Evolutionary conservation across 2,329 filamentous ascomycete genomes (phyloP), one percentile per base, ranked within the genome.

Genomic region (Colletotrichum sp.): DNA sequence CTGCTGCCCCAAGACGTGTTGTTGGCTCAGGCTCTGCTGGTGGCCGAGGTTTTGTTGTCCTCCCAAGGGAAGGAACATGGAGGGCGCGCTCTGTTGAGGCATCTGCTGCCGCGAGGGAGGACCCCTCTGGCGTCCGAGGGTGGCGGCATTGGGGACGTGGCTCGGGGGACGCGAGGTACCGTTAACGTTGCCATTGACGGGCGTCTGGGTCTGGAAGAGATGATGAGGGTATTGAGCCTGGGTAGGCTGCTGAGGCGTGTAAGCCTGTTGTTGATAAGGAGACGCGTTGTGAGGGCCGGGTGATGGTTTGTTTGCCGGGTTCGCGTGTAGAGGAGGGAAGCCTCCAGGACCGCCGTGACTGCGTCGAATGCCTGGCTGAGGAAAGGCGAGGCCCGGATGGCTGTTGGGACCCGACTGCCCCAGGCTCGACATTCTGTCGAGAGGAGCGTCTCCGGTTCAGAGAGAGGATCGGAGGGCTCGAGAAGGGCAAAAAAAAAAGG

Each of bases 261-360:
- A 91, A 74, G 87, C 84, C 77, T 89, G 87, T 69, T 86, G 80
- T 81, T 90, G 89, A 80, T 91, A 92, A 3, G 89, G 87, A 74
- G 89, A 87, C 75, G 89, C 87, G 79, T 89, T 86, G 77, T 90
- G 89, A 77, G 89, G 86, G 26, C 88, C 87, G 52, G 90, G 88
- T 32, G 90, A 89, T 76, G 89, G 88, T 81, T 91, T 91, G 81
- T 88, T 90, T 78, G 86, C 85, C 79, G 88, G 87, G 78, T 86
- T 87, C 74, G 87, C 84, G 79, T 89, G 88, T 43, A 86, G 84
- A 71, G 87, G 84, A 80, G 85, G 85, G 78, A 86, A 90, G 77
- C 80, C 83, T 72, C 38, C 38, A 48, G 79, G 75, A 43, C 71
- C 75, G 56, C 70, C 74, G 71, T 77, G 76, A 70, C 81, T 83